Base-by-base conservation (phyloP, 345 rosid species). In the Aegle marmelos region DNA sequence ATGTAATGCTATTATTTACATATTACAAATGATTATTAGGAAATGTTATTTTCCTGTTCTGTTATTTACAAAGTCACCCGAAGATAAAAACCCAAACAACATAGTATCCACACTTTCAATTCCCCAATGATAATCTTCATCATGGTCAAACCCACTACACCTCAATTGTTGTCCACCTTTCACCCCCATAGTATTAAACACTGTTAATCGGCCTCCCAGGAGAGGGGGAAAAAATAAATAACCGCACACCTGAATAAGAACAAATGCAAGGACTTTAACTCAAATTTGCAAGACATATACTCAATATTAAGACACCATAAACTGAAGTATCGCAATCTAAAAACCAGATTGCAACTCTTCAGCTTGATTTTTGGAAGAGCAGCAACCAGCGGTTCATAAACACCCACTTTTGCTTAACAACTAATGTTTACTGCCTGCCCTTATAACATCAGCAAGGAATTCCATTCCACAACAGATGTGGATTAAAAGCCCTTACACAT, bases 121-220 rank as follows among this genome's bases (percentile, higher is more conserved):
- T 81, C 83, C 83, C 48, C 62, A 71, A 67, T 76, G 28, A 65
- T 33, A 28, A 58, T 58, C 11, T 56, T 45, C 62, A 53, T 76
- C 80, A 25, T 19, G 1, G 83, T 77, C 76, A 41, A 77, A 41
- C 72, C 75, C 76, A 30, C 27, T 8, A 28, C 24, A 60, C 72
- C 83, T 80, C 83, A 65, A 66, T 53, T 67, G 17, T 83, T 66
- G 45, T 74, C 83, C 75, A 78, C 84, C 76, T 64, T 75, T 74
- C 80, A 82, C 61, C 81, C 65, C 81, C 85, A 84, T 33, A 69
- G 74, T 82, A 84, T 84, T 78, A 79, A 83, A 83, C 85, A 82
- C 70, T 73, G 86, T 76, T 73, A 76, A 80, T 68, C 66, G 69
- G 74, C 82, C 85, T 58, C 76, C 81, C 50, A 61, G 76, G 78